Evolutionary conservation across 164 flowering plant genomes (phyloP).

Genomic region (Vitis rupestris): DNA sequence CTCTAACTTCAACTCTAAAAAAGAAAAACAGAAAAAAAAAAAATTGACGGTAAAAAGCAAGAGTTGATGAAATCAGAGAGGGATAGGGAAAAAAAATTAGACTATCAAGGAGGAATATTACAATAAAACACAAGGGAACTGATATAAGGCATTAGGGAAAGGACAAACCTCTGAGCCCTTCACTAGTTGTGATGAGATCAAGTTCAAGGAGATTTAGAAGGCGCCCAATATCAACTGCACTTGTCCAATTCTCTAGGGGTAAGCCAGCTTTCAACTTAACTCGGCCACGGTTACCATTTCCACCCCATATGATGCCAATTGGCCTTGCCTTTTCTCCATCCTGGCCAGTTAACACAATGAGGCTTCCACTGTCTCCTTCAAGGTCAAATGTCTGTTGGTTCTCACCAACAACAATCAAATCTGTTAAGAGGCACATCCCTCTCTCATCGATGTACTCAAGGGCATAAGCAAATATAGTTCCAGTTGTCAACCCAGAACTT

Average conservation of each 20-base stretch:
- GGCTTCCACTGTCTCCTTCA: constrained; percentile 81
- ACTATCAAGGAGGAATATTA: too few relatives aligned
- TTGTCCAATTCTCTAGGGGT: constrained; percentile 75
- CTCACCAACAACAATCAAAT: constrained; percentile 73
- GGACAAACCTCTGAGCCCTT: constrained; percentile 50
- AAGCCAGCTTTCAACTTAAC: constrained; percentile 66
- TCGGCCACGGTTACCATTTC: constrained; percentile 70
- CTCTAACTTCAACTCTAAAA: neutral
- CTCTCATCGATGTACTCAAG: constrained; percentile 78
- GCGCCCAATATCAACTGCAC: constrained; percentile 77
- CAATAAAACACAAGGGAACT: neutral
- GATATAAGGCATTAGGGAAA: constrained; percentile 1
- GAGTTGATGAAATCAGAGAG: neutral
- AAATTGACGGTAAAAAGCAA: neutral
- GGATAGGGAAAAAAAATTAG: neutral
- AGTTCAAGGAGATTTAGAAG: constrained; percentile 72
- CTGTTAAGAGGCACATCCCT: constrained; percentile 71
- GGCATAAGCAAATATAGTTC: constrained; percentile 67
- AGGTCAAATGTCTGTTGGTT: constrained; percentile 76
- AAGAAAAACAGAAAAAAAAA: neutral
- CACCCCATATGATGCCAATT: constrained; percentile 83
- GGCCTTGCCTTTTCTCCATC: constrained; percentile 58
- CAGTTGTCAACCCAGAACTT: constrained; percentile 71
- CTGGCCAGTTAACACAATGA: constrained; percentile 54
- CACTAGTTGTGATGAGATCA: constrained; percentile 58